Evolutionary conservation across 768 basidiomycete genomes (phyloP), one percentile per base, ranked within the genome.

Genomic region (Agrocybe praecox): DNA sequence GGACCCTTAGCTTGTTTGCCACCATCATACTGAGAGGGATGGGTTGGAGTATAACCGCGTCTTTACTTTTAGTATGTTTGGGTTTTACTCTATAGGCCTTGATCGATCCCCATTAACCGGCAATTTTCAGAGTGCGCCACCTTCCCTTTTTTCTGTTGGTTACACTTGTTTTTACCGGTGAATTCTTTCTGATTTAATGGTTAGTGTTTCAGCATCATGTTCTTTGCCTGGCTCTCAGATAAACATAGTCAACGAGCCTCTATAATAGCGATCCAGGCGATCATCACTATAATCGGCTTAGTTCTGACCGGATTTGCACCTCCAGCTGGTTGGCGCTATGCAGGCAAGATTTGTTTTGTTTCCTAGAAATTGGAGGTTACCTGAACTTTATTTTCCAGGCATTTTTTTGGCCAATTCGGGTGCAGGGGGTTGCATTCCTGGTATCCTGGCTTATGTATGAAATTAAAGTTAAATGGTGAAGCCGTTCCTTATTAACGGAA

Each of bases 361-460:
- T n/a, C n/a, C n/a, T n/a, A n/a, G n/a, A n/a, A n/a, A n/a, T n/a
- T n/a, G n/a, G n/a, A n/a, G n/a, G n/a, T 15, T 15, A 42, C 18
- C 54, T 52, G 55, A 44, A 34, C 50, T 32, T 42, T 55, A 43
- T 55, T 33, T 46, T 11, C 29, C 51, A 81, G 81, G 81, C 7
- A 69, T 82, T 34, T 81, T 81, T 62, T 55, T 82, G 40, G 69
- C 64, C 40, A 79, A 73, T 56, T 76, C 77, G 33, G 80, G 80
- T n/a, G 77, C 79, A 22, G 71, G 71, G 32, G 78, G 80, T 2
- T 73, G 73, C 55, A 76, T 81, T 44, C 75, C 80, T 42, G 79
- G 76, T 6, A 77, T 82, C 33, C 67, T 82, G 26, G 79, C 80
- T 52, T 82, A 82, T 67, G 80, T 81, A 60, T 58, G 80, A 68